Conservation (phyloP, 169 alveolate species). For the Eimeria praecox region DNA sequence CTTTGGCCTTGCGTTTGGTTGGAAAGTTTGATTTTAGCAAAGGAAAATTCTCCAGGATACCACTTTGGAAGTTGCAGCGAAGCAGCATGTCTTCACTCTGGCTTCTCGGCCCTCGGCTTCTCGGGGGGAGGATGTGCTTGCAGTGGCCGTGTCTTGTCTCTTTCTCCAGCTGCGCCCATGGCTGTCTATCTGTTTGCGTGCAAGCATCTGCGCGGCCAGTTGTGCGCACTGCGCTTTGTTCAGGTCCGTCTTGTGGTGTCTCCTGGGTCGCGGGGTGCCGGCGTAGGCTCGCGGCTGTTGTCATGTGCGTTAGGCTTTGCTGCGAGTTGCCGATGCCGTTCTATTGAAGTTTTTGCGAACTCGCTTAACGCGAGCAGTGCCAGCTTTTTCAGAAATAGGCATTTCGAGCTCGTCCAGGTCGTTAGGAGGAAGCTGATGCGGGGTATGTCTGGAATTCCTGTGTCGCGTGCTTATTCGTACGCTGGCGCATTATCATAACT, state of each 20-base stretch:
- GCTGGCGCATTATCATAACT: neutral
- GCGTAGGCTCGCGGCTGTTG: constrained; percentile 63
- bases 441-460: neutral
- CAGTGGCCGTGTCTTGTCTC: neutral
- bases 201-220: neutral
- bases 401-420: constrained; percentile 62
- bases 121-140: neutral
- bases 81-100: neutral
- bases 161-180: neutral
- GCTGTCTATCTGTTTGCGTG: neutral
- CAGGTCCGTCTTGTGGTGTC: constrained; percentile 69
- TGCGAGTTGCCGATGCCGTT: constrained; percentile 72
- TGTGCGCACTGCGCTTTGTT: neutral
- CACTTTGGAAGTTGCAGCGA: neutral
- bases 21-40: neutral
- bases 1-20: neutral
- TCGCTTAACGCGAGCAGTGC: constrained; percentile 72
- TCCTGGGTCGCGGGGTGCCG: constrained; percentile 66
- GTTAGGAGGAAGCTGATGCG: constrained; percentile 69
- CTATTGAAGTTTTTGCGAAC: constrained; percentile 55
- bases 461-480: neutral
- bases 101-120: neutral
- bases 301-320: constrained; percentile 52
- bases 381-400: constrained; percentile 62
- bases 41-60: neutral